Base-by-base conservation (phyloP, 495 filamentous ascomycete species). In the Xeromyces bisporus region DNA sequence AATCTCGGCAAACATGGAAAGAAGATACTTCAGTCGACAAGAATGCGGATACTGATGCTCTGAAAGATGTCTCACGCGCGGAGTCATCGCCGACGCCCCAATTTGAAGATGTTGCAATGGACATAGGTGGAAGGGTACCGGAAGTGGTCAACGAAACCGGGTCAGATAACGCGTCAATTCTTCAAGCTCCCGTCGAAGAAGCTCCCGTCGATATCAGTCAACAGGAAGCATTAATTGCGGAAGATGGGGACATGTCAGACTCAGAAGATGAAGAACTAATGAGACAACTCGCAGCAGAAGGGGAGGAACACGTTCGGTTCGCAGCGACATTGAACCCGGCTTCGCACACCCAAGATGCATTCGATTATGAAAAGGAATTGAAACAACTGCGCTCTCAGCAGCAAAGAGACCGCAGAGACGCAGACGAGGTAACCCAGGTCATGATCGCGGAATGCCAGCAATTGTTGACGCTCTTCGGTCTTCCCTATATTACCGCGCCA, bases 391-490 rank as follows among this genome's bases (percentile, higher is more conserved):
- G 87, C 16, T 71, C 50, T n/a, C 86, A 96, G 46, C 89, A 96
- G 45, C 87, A 85, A 52, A 93, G 93, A 46, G 86, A 96, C 50
- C 75, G 83, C 18, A 71, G 89, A 42, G 89, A 97, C 50, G 84
- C 89, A 1, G 89, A 97, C 35, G 89, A 96, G 48, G 86, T 97
- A 10, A 83, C 84, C 0, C 77, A 85, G 18, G 71, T 84, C 39
- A 97, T 97, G 89, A 72, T 94, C 25, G 73, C 74, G 2, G 89
- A 97, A 53, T 93, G 86, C 44, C 89, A 97, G 53, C 77, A 89
- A 37, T 64, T 97, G 0, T 72, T 97, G 28, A 65, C 65, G 11
- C 74, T 92, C 23, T 97, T 97, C 50, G 89, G 89, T 10, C 64
- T 97, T 14, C 89, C 89, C 0, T 97, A 94, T 50, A 77, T 97